Evolutionary conservation across 225 moss, liverwort and hornwort species (phyloP).

Genomic region (Climacium dendroides): DNA sequence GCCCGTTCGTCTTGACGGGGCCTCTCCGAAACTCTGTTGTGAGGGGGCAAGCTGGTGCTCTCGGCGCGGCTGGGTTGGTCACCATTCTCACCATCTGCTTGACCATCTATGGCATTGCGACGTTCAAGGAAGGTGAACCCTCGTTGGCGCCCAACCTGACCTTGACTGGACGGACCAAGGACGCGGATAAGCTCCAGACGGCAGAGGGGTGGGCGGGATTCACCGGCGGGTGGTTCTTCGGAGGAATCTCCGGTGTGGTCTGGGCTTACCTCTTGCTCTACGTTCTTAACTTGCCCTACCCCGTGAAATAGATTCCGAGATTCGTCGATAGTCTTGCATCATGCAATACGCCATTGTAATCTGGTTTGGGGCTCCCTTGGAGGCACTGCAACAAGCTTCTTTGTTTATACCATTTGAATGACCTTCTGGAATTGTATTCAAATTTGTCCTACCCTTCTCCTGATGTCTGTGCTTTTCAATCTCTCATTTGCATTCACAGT

Average conservation of each 20-base stretch:
- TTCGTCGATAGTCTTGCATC: constrained; percentile 41
- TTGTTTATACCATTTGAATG: constrained; percentile 12
- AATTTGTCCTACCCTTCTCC: background rate
- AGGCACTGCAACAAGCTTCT: constrained; percentile 19
- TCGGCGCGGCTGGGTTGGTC: constrained; percentile 75
- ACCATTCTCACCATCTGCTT: constrained; percentile 65
- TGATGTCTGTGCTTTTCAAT: background rate
- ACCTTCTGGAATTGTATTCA: background rate
- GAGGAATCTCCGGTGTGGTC: constrained; percentile 73
- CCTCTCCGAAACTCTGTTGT: constrained; percentile 69
- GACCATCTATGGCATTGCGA: constrained; percentile 93
- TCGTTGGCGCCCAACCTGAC: constrained; percentile 65
- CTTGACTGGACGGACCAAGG: constrained; percentile 76
- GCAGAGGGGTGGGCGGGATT: constrained; percentile 94
- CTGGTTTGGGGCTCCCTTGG: background rate
- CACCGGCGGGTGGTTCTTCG: constrained; percentile 93
- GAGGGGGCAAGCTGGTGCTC: constrained; percentile 55
- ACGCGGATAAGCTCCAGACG: constrained; percentile 88
- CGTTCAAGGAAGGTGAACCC: constrained; percentile 81
- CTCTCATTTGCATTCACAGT: background rate
- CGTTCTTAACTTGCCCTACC: constrained; percentile 72
- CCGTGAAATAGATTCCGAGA: constrained; percentile 53
- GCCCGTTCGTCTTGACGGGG: constrained; percentile 72
- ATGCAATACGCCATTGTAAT: constrained; percentile 24
- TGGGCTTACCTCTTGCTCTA: constrained; percentile 97